phyloP scores from a whole-genome alignment of 331 rosid species.

The Quercus lobata region DNA sequence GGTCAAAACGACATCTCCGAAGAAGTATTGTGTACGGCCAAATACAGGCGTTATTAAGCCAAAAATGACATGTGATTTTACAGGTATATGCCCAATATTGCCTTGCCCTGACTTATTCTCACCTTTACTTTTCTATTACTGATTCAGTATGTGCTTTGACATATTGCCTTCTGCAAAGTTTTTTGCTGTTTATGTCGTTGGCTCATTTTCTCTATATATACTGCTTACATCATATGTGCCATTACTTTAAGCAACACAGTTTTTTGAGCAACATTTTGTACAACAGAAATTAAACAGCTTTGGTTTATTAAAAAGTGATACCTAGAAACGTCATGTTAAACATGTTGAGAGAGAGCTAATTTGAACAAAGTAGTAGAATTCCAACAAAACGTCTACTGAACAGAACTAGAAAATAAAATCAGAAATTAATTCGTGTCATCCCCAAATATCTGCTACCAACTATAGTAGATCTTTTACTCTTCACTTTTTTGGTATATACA shows the following conservation, averaged over 20 bases:
- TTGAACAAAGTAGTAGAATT: background rate
- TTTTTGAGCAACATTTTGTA: background rate
- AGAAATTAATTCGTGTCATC: background rate
- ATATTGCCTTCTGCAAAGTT: background rate
- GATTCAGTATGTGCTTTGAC: background rate
- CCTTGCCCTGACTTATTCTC: background rate
- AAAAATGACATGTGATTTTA: slow-evolving; percentile 54
- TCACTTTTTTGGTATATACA: slow-evolving; percentile 38
- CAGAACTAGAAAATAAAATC: background rate
- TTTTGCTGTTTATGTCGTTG: background rate
- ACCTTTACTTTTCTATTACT: background rate
- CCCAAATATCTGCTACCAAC: background rate
- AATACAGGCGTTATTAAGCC: slow-evolving; percentile 81
- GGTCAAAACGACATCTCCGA: slow-evolving; percentile 95
- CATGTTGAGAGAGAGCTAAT: background rate
- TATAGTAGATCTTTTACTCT: slow-evolving; percentile 1
- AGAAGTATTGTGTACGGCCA: slow-evolving; percentile 87
- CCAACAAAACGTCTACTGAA: background rate
- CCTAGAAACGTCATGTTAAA: background rate
- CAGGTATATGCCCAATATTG: slow-evolving; percentile 50
- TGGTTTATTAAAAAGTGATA: background rate
- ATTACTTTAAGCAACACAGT: background rate
- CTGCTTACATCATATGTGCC: background rate
- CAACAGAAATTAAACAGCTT: background rate
- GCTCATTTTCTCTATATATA: background rate